These are phyloP conservation scores for Trypanosoma congolense DNA, from an alignment of 208 protist species.

Conservation along the genomic window DNA sequence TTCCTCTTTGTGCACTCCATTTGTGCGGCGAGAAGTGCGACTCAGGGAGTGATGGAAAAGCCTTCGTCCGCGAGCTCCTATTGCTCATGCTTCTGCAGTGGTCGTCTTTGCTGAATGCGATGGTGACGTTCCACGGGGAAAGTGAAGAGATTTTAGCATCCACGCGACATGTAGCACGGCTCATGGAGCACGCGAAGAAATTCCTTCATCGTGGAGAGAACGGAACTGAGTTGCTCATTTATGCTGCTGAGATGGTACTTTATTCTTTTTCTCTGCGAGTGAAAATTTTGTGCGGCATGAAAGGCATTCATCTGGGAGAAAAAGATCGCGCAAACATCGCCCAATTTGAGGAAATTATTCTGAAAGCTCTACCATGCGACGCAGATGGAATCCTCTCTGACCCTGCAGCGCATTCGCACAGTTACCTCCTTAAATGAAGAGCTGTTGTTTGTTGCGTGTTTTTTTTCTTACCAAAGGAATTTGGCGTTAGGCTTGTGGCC, in stretches of 20 bases:
- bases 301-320: not conserved
- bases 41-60: conserved; percentile 1
- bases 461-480: too few species aligned
- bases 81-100: conserved; percentile 16
- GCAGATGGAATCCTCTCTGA: conserved; percentile 13
- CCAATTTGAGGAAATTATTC: conserved; percentile 18
- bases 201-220: conserved; percentile 12
- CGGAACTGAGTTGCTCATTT: conserved; percentile 4
- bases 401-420: conserved; percentile 8
- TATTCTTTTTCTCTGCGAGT: conserved; percentile 32
- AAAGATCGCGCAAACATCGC: not conserved
- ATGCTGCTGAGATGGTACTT: conserved; percentile 26
- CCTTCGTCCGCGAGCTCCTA: conserved; percentile 22
- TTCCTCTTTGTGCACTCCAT: conserved; percentile 27
- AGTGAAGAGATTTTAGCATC: conserved; percentile 9
- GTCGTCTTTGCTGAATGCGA: conserved; percentile 1
- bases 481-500: too few species aligned
- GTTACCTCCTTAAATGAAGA: conserved; percentile 1
- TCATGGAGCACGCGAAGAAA: conserved; percentile 18
- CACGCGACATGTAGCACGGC: conserved; percentile 17
- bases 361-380: not conserved
- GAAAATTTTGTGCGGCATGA: conserved; percentile 14
- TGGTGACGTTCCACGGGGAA: conserved; percentile 3
- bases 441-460: too few species aligned
- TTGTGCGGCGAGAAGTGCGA: not conserved